phyloP scores from a whole-genome alignment of 2,329 filamentous ascomycete species.

The Alternaria solani region DNA sequence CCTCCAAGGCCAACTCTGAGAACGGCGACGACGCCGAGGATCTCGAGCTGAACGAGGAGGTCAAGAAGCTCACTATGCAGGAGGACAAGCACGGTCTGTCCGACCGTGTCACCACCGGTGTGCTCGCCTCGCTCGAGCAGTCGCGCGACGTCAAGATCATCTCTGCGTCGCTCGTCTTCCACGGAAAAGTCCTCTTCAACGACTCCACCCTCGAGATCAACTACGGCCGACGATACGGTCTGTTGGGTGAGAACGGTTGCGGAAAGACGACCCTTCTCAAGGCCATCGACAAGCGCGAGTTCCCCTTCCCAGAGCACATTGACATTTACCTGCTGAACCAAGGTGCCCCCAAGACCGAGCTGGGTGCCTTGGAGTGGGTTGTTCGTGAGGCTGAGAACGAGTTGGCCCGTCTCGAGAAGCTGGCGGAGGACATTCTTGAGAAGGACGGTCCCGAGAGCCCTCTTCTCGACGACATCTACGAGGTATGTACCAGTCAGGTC shows the following conservation, averaged over 20 bases:
- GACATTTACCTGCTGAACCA: constrained; percentile 99
- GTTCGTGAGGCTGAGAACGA: constrained; percentile 93
- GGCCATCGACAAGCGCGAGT: constrained; percentile 92
- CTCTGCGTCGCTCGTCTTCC: constrained; percentile 92
- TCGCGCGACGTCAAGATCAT: constrained; percentile 98
- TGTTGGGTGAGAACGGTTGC: constrained; percentile 98
- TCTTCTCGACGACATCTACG: constrained; percentile 91
- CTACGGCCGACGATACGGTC: constrained; percentile 90
- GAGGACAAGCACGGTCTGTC: constrained; percentile 96
- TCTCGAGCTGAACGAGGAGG: constrained; percentile 72
- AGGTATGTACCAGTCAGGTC: constrained; percentile 66
- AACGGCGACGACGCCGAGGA: constrained; percentile 76
- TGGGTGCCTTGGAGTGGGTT: constrained; percentile 96
- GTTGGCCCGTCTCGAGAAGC: constrained; percentile 85
- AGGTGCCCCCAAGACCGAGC: constrained; percentile 86
- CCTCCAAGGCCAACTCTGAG: constrained; percentile 70
- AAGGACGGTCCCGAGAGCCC: constrained; percentile 90
- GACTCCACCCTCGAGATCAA: constrained; percentile 94
- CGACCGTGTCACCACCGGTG: constrained; percentile 97
- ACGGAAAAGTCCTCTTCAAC: constrained; percentile 94
- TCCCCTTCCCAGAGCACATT: constrained; percentile 92
- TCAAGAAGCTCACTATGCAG: constrained; percentile 88
- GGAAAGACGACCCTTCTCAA: constrained; percentile 98
- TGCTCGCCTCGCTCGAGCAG: constrained; percentile 81
- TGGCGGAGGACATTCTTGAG: constrained; percentile 90